These are phyloP conservation scores for Hymenoscyphus albidus DNA, from an alignment of 2,329 filamentous ascomycete species.

Conservation along the genomic window DNA sequence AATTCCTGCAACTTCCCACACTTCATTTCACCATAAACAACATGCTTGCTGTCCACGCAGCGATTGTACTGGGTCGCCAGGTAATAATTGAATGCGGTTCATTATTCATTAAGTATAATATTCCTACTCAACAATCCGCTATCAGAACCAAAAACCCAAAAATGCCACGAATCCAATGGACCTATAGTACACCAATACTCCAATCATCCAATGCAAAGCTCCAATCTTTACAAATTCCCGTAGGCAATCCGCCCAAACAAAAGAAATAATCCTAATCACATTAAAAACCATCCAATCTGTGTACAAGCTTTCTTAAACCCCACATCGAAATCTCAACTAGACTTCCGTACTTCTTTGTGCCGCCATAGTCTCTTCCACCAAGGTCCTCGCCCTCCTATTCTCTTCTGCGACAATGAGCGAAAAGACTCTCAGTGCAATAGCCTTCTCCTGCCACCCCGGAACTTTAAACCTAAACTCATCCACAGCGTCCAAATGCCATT, in stretches of 20 bases:
- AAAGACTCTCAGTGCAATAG: constrained; percentile 33
- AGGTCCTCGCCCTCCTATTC: constrained; percentile 18
- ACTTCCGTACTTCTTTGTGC: background rate
- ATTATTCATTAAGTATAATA: background rate
- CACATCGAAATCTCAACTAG: background rate
- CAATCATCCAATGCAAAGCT: constrained; percentile 15
- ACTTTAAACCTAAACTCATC: constrained; percentile 33
- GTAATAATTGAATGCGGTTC: background rate
- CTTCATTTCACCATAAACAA: too few relatives aligned
- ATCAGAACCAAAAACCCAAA: background rate
- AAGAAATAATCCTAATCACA: background rate
- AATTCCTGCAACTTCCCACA: too few relatives aligned
- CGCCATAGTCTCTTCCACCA: background rate
- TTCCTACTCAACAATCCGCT: background rate
- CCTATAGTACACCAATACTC: background rate
- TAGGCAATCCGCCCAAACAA: background rate
- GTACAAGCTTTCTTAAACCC: too few relatives aligned
- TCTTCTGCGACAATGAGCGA: constrained; percentile 29
- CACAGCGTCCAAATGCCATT: constrained; percentile 36
- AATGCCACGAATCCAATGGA: background rate
- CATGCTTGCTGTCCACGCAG: too few relatives aligned
- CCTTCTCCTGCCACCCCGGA: constrained; percentile 34
- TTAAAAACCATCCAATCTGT: background rate
- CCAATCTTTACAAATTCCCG: background rate
- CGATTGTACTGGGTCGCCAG: background rate